A percentile compares a stretch with the other conserved stretches of the same genome.
Evolutionary conservation across 2,329 filamentous ascomycete species (phyloP).

Genomic region (Phialocephala subalpina): DNA sequence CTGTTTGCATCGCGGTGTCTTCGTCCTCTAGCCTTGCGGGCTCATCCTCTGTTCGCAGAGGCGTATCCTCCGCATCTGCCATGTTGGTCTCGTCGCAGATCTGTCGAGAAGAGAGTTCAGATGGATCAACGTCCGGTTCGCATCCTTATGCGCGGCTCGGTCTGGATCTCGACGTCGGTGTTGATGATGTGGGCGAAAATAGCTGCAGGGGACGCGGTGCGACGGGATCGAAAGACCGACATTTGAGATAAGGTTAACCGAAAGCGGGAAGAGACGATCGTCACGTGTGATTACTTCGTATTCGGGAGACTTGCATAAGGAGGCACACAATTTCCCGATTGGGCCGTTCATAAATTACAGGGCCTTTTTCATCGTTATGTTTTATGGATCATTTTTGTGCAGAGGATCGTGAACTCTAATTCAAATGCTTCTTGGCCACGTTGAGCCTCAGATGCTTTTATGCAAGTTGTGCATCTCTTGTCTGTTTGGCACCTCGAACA

Average conservation of each 20-base stretch:
- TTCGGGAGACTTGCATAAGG: not conserved
- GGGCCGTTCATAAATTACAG: not conserved
- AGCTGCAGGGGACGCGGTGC: slow-evolving; percentile 10
- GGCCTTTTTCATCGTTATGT: not conserved
- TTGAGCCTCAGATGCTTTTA: not conserved
- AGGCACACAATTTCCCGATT: slow-evolving; percentile 1
- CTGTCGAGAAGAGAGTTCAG: not conserved
- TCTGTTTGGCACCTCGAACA: not conserved
- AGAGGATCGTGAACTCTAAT: not conserved
- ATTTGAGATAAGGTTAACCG: not conserved
- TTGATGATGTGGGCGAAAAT: slow-evolving; percentile 9
- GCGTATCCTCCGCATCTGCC: slow-evolving; percentile 29
- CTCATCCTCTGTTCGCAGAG: slow-evolving; percentile 15
- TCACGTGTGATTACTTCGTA: not conserved
- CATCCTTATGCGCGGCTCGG: slow-evolving; percentile 8
- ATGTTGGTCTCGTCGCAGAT: slow-evolving; percentile 21
- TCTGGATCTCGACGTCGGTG: slow-evolving; percentile 7
- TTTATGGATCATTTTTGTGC: not conserved
- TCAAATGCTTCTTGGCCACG: slow-evolving; percentile 1
- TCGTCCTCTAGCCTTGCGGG: not conserved
- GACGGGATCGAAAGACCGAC: slow-evolving; percentile 1
- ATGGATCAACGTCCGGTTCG: not conserved
- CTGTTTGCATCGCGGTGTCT: slow-evolving; percentile 16
- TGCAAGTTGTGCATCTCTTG: not conserved
- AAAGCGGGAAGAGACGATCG: not conserved